Evolutionary conservation across 106 monocot species (phyloP).

Genomic region (Acanthochlamys bracteata): DNA sequence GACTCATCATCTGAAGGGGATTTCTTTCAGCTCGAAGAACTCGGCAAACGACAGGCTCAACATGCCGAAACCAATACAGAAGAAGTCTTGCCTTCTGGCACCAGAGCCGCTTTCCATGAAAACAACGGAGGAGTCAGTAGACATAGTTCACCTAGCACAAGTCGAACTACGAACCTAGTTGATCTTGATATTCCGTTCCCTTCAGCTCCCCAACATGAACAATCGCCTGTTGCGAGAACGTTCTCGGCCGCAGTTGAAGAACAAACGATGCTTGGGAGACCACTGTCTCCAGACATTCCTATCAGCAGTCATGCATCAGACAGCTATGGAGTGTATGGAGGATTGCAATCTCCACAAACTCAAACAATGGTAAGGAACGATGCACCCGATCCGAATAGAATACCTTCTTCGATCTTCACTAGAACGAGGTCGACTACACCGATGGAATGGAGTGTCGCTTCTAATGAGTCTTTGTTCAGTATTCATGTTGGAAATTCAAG

Average conservation of each 20-base stretch:
- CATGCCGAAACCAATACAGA: not conserved
- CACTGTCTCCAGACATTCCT: not conserved
- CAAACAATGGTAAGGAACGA: constrained; percentile 28
- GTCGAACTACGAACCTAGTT: not conserved
- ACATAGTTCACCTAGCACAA: not conserved
- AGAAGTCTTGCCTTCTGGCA: not conserved
- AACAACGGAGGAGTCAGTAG: not conserved
- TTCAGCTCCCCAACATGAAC: not conserved
- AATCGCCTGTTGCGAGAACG: not conserved
- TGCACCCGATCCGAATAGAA: constrained; percentile 49
- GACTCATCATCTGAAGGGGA: constrained; percentile 21
- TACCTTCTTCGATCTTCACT: constrained; percentile 54
- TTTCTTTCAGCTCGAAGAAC: constrained; percentile 24
- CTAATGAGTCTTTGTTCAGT: constrained; percentile 85
- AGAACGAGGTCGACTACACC: constrained; percentile 42
- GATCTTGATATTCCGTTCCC: not conserved
- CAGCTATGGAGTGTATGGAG: not conserved
- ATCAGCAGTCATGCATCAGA: not conserved
- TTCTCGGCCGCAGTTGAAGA: not conserved
- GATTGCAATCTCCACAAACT: constrained; percentile 17
- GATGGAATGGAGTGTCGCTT: constrained; percentile 78
- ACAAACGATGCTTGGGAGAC: not conserved
- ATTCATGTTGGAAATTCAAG: constrained; percentile 33
- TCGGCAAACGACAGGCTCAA: not conserved
- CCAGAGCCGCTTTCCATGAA: not conserved